Base-by-base conservation (phyloP, 2,329 filamentous ascomycete species). In the Pseudopithomyces maydicus region DNA sequence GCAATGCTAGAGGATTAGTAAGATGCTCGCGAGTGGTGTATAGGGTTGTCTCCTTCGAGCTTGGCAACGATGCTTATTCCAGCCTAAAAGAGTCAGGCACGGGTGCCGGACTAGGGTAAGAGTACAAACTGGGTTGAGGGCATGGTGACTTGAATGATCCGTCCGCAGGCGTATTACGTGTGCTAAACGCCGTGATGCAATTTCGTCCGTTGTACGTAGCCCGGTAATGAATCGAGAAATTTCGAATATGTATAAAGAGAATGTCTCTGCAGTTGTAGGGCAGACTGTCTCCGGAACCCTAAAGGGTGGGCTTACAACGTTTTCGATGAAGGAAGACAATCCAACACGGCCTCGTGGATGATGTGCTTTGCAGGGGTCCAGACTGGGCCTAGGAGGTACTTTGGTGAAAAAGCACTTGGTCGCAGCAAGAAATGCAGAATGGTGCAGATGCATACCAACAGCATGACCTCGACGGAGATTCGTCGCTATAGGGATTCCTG, bases 1-100 rank as follows among this genome's bases (percentile, higher is more conserved):
- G 52, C 58, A 54, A 56, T 62, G 55, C 57, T 63, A 58, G 61
- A 54, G 39, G 59, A 67, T 66, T 67, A 65, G 63, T 68, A 70
- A 68, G 49, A 36, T 39, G 35, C 32, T 26, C 45, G 19, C 43
- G 36, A 44, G 39, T 49, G 55, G 55, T 59, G 55, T 57, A 61
- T 48, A 51, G 58, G 58, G 32, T 41, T 51, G 38, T 49, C 42
- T 26, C 47, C 33, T 36, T 42, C 44, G 42, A 53, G 57, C 59
- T 64, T 64, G 61, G 62, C 54, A 46, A 52, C 33, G 50, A 41
- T 22, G 44, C 17, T 57, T 53, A 45, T 54, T 45, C 23, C 26
- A 33, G 39, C 7, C 48, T 51, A 38, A 10, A 51, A 26, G 38
- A 42, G 35, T 49, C 26, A 49, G 46, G 46, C 32, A 39, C 20